These are phyloP conservation scores for Boletus sp. DNA, from an alignment of 768 basidiomycete species.

Conservation along the genomic window DNA sequence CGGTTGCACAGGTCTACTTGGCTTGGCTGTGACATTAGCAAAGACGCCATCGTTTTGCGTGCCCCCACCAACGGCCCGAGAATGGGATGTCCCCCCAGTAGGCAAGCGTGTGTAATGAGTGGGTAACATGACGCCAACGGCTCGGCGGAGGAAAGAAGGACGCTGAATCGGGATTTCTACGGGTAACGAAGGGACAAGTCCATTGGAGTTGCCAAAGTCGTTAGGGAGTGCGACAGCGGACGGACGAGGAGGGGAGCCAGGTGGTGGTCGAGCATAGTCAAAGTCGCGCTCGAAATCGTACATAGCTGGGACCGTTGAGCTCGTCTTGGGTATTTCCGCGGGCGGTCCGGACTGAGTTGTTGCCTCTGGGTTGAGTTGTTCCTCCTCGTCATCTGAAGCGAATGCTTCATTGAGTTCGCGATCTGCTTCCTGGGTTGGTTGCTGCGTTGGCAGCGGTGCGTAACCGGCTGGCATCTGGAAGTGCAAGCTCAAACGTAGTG, in stretches of 20 bases:
- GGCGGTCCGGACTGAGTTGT: constrained; percentile 25
- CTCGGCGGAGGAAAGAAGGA: constrained; percentile 55
- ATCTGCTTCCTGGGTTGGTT: constrained; percentile 41
- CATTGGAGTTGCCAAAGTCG: constrained; percentile 71
- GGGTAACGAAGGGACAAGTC: constrained; percentile 52
- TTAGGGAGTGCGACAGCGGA: constrained; percentile 59
- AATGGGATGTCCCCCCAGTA: constrained; percentile 34
- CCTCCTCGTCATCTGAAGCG: constrained; percentile 50
- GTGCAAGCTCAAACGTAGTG: not conserved
- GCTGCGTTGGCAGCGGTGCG: constrained; percentile 48
- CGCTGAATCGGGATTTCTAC: constrained; percentile 31
- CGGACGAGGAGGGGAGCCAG: constrained; percentile 70
- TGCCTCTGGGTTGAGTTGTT: constrained; percentile 21
- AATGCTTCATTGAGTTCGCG: constrained; percentile 80
- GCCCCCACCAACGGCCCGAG: constrained; percentile 54
- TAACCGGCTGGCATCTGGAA: constrained; percentile 48
- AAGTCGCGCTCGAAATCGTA: constrained; percentile 77
- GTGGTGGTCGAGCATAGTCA: constrained; percentile 65
- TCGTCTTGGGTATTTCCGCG: constrained; percentile 15
- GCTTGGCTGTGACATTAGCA: constrained; percentile 91
- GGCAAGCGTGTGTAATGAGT: constrained; percentile 59
- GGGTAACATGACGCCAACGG: constrained; percentile 57
- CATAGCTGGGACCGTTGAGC: constrained; percentile 24
- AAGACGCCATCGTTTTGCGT: constrained; percentile 92
- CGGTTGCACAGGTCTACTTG: constrained; percentile 45